Percentiles rank a stretch among this genome's conserved stretches.
phyloP scores from a whole-genome alignment of 1,284 basidiomycete species.

The Tylopilus orsonianus region DNA sequence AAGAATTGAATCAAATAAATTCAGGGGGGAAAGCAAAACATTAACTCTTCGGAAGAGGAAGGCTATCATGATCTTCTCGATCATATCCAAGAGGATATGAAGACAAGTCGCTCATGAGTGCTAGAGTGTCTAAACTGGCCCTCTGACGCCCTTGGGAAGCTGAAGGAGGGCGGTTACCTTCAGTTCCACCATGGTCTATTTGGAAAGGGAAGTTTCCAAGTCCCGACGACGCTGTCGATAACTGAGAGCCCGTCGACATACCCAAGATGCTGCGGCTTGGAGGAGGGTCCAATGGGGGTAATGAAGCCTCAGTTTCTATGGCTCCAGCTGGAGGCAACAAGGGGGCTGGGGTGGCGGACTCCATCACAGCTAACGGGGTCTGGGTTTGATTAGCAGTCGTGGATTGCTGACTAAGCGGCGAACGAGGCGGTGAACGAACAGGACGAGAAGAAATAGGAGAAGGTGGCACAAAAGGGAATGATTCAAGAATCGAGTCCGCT shows the following conservation, averaged over 20 bases:
- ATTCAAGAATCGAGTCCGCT: constrained; percentile 79
- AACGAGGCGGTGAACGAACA: constrained; percentile 68
- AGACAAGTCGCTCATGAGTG: constrained; percentile 74
- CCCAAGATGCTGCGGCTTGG: constrained; percentile 58
- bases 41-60: constrained; percentile 33
- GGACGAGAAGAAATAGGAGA: constrained; percentile 79
- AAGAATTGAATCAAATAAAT: constrained; percentile 9
- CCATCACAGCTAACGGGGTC: constrained; percentile 32
- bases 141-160: constrained; percentile 48
- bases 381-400: constrained; percentile 39
- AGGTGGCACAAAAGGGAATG: constrained; percentile 82
- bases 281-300: constrained; percentile 44
- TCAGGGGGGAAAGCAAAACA: constrained; percentile 2
- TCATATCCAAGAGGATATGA: constrained; percentile 77
- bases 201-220: constrained; percentile 81
- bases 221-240: constrained; percentile 72
- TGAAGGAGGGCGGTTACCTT: constrained; percentile 29
- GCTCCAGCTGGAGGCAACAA: constrained; percentile 9
- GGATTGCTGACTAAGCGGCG: constrained; percentile 61
- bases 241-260: constrained; percentile 67
- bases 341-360: constrained; percentile 3
- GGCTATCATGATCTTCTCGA: constrained; percentile 41
- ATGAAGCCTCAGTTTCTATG: constrained; percentile 35
- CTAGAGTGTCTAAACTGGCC: constrained; percentile 79
- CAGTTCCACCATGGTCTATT: constrained; percentile 56